These are phyloP conservation scores for sunflower (Helianthus annuus) DNA, from an alignment of 129 eudicot species.

Conservation along the genomic window DNA sequence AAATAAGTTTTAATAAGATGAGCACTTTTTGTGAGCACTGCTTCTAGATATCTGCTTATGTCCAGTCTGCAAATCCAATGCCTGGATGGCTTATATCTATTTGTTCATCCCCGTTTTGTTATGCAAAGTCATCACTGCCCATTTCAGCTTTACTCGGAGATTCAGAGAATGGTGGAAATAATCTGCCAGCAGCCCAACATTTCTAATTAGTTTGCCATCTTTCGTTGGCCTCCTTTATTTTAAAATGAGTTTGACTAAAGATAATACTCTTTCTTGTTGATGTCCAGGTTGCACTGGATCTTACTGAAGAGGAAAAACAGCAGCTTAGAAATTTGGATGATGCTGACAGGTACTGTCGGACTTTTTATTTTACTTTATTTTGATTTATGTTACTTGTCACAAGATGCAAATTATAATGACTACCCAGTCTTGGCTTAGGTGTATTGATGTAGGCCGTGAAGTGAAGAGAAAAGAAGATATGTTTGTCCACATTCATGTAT, in stretches of 20 bases:
- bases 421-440: not conserved
- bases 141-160: not conserved
- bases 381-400: constrained; percentile 2
- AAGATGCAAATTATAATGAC: not conserved
- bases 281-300: constrained; percentile 75
- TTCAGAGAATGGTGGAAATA: not conserved
- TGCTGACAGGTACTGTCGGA: constrained; percentile 51
- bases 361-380: not conserved
- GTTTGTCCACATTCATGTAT: not conserved
- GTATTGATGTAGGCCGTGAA: not conserved
- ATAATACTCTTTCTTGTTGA: constrained; percentile 1
- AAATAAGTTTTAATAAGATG: not conserved
- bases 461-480: not conserved
- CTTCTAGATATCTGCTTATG: constrained; percentile 1
- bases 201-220: not conserved
- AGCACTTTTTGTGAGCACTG: not conserved
- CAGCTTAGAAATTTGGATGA: constrained; percentile 57
- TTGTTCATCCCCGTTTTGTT: not conserved
- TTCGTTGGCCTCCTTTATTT: constrained; percentile 10
- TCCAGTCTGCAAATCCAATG: not conserved
- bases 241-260: constrained; percentile 19
- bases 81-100: not conserved
- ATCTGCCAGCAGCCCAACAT: constrained; percentile 4
- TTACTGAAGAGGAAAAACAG: constrained; percentile 77
- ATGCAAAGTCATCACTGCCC: not conserved